Evolutionary conservation across 2,329 filamentous ascomycete species (phyloP).

Genomic region (Pseudonectria foliicola): DNA sequence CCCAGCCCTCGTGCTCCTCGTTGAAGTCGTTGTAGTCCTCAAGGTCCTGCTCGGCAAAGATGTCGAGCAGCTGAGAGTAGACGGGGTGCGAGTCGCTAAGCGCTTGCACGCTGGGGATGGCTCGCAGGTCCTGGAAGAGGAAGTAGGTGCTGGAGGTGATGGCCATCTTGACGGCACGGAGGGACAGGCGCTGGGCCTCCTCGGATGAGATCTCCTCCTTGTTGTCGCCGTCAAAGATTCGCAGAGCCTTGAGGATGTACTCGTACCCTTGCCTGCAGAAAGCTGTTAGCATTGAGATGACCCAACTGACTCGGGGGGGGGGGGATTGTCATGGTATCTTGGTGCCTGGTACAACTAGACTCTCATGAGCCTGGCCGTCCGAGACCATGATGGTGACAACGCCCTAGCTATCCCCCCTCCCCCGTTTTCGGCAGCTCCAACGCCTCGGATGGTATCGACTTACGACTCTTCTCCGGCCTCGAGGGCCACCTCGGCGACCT

Average conservation of each 20-base stretch:
- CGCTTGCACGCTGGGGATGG: conserved; percentile 75
- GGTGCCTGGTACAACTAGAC: no score
- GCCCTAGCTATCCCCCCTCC: no score
- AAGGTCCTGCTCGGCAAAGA: conserved; percentile 89
- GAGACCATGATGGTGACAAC: no score
- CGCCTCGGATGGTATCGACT: conserved; percentile 27
- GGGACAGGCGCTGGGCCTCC: conserved; percentile 53
- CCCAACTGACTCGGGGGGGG: conserved; percentile 1
- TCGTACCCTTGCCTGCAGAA: conserved; percentile 52
- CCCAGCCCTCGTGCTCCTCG: conserved; percentile 79
- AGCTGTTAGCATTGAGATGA: conserved; percentile 10
- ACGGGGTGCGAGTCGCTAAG: conserved; percentile 76
- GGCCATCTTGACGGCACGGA: conserved; percentile 49
- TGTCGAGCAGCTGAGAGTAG: conserved; percentile 87
- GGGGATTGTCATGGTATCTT: no score
- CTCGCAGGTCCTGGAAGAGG: conserved; percentile 74
- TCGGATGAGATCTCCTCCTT: conserved; percentile 49
- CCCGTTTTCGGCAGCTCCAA: no score
- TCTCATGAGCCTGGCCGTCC: no score
- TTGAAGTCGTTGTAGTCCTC: conserved; percentile 96
- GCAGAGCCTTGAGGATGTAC: conserved; percentile 57
- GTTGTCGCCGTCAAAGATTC: conserved; percentile 51
- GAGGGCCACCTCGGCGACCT: conserved; percentile 72
- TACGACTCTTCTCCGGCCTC: conserved; percentile 72
- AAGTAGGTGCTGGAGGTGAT: conserved; percentile 50